Base-by-base conservation (phyloP, 148 eudicot species). In the Rhododendron vialii region DNA sequence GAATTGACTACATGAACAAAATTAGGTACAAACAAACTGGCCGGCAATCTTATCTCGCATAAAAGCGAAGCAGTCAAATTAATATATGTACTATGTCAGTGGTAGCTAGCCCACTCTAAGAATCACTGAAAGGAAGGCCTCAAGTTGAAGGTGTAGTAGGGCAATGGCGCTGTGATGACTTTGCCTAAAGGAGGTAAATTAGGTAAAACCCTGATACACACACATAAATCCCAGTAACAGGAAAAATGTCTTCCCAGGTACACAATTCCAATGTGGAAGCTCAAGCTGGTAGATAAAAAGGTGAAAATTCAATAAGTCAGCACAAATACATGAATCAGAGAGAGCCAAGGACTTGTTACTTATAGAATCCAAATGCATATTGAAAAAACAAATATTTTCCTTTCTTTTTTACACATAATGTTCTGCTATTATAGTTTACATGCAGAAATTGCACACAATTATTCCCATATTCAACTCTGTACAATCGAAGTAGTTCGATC, bases 1-100 rank as follows among this genome's bases (percentile, higher is more conserved):
- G 99, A 98, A 87, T 94, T 97, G 65, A 97, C 99, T 86, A 98
- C 99, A 87, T 97, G 99, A 83, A 97, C 96, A 30, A 30, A 30
- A 71, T 30, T 30, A 71, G 38, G 18, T 13, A 14, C 22, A 33
- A 69, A 13, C 36, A 26, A 71, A 71, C 22, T 33, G 20, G 45
- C 45, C 1, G 7, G 38, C 76, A 71, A 71, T 33, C 36, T 30
- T 1, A 33, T 41, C 45, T 30, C 8, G 13, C 9, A 15, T 71
- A 41, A 41, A 30, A 71, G 20, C 76, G 22, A 71, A 71, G 38
- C 38, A 33, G 20, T 71, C 76, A 71, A 33, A 41, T 41, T 41
- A 41, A 41, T 41, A 41, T 41, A 71, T 71, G 38, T 36, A 36
- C 38, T 33, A 33, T 13, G 76, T 30, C 76, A 71, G 14, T 33